Base-by-base conservation (phyloP, 139 green algal species). In the Volvox africanus region DNA sequence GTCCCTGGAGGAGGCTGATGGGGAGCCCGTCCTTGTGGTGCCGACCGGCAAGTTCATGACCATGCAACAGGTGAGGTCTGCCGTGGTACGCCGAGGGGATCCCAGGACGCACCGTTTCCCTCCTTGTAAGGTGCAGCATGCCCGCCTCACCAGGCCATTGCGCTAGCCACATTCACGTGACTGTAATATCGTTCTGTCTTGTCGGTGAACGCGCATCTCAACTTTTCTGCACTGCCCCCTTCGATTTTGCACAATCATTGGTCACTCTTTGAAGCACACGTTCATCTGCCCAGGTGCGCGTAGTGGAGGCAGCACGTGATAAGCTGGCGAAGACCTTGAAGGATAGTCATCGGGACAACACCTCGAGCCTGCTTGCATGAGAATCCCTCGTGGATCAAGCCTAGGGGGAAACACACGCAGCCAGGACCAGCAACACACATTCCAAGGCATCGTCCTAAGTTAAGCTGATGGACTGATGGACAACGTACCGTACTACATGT, bases 11-110 rank as follows among this genome's bases (percentile, higher is more conserved):
- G 88, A 86, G n/a, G 88, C 86, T 2, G 79, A 91, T 3, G 50
- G 79, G 44, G 84, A 92, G 28, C 30, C 73, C 11, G 62, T 90
- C 67, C 85, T 94, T 28, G 79, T 94, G 14, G 71, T 94, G 30
- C 84, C 50, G 0, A 22, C 88, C 22, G 92, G 92, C 61, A 89
- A 81, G 61, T 94, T 78, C 85, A 80, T 94, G 61, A 81, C n/a
- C 24, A 94, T 94, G 92, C 89, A 92, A 80, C 88, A 94, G 88
- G 92, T 94, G 62, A 20, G 78, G 9, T 55, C 44, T 55, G 44
- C 44, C 44, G 44, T 14, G 9, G 44, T 55, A 55, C 9, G 9
- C 44, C 44, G 44, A 55, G 44, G 44, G 44, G 44, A 9, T 14
- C 9, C 44, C 44, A 5, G 9, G 9, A 55, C 44, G 44, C 44